A percentile compares a stretch with the other conserved stretches of the same genome.
Conservation (phyloP, 2,329 filamentous ascomycete genomes). For the Colletotrichum gloeosporioides region DNA sequence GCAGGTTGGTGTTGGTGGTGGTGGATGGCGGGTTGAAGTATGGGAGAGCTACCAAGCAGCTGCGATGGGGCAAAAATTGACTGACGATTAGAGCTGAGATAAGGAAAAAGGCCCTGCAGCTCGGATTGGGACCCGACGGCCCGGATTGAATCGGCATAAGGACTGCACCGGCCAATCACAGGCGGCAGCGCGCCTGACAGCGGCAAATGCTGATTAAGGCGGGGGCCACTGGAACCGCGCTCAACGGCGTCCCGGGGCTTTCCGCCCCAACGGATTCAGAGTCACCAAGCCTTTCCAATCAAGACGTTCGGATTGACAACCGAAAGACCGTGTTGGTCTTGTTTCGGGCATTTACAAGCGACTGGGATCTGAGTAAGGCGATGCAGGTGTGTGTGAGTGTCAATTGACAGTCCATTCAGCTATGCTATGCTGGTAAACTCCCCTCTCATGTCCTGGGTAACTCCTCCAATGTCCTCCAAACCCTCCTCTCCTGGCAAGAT, state of each 20-base stretch:
- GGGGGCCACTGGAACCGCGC: neutral
- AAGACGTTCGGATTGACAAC: conserved; percentile 1
- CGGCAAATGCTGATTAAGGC: conserved; percentile 10
- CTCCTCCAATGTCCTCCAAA: conserved; percentile 11
- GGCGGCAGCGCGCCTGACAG: neutral
- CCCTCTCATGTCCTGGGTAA: neutral
- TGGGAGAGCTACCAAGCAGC: neutral
- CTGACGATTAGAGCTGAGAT: neutral
- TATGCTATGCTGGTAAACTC: conserved; percentile 1
- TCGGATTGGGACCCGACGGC: neutral
- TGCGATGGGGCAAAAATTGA: conserved; percentile 12
- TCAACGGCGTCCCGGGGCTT: conserved; percentile 9
- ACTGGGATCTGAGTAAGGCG: neutral
- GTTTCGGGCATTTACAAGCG: neutral
- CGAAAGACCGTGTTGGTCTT: neutral
- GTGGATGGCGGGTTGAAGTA: neutral
- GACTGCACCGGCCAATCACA: neutral
- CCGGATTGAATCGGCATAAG: conserved; percentile 24
- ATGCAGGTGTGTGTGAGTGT: neutral
- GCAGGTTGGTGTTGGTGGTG: neutral
- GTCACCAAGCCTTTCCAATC: neutral
- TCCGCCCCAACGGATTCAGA: conserved; percentile 15
- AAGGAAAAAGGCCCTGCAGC: conserved; percentile 13
- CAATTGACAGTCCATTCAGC: conserved; percentile 4
- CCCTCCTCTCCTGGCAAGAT: conserved; percentile 3